These are phyloP conservation scores for Oryza nivara DNA, from an alignment of 176 grass and related monocot genomes.

Conservation along the genomic window DNA sequence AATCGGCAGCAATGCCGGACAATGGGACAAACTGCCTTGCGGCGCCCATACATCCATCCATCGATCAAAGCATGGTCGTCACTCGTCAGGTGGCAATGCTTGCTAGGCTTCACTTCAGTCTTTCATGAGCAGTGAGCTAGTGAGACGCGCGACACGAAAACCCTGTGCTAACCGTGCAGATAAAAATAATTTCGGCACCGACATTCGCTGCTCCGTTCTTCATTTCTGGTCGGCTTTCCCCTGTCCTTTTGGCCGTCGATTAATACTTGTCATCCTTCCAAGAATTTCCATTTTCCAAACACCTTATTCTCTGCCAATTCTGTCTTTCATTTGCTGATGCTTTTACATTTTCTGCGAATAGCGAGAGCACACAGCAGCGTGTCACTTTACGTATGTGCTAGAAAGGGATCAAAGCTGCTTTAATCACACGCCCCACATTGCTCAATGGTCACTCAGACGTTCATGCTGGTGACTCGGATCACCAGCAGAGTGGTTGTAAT, in stretches of 20 bases:
- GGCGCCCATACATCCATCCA: neutral
- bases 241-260: neutral
- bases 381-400: neutral
- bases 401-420: neutral
- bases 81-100: neutral
- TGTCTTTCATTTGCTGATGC: neutral
- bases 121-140: neutral
- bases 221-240: conserved; percentile 18
- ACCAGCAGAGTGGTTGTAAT: neutral
- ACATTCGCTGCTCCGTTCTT: neutral
- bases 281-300: no score
- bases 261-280: neutral
- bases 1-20: neutral
- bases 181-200: conserved; percentile 9
- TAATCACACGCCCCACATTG: neutral
- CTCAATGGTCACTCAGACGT: neutral
- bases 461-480: neutral
- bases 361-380: neutral
- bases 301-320: neutral
- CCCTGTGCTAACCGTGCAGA: neutral
- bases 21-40: neutral
- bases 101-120: neutral
- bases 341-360: neutral
- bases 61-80: no score
- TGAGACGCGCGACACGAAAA: neutral